Evolutionary conservation across 495 filamentous ascomycete species (phyloP).

Genomic region (Pyronema domesticum): DNA sequence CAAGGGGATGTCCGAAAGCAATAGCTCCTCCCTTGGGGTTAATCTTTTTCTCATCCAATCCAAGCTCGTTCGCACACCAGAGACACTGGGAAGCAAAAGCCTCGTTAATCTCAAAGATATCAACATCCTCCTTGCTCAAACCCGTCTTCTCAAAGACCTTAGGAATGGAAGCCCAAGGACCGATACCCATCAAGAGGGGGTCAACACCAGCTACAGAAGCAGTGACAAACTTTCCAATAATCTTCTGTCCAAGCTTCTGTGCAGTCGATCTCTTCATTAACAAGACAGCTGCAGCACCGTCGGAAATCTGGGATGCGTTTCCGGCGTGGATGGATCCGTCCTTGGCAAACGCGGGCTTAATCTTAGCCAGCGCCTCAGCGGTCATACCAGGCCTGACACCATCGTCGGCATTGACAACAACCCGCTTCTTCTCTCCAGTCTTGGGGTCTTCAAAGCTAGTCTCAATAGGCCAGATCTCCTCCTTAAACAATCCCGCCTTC

Average conservation of each 20-base stretch:
- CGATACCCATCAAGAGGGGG: conserved; percentile 88
- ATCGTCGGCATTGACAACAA: conserved; percentile 74
- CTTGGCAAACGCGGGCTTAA: conserved; percentile 79
- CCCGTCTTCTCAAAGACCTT: conserved; percentile 74
- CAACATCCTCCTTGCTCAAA: conserved; percentile 75
- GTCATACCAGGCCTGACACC: conserved; percentile 77
- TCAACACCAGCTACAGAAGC: conserved; percentile 75
- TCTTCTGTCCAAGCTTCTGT: conserved; percentile 65
- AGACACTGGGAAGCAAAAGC: conserved; percentile 91
- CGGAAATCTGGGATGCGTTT: conserved; percentile 86
- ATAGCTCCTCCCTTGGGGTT: conserved; percentile 98
- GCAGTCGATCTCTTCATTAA: conserved; percentile 92
- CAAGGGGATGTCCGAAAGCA: conserved; percentile 94
- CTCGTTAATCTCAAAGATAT: conserved; percentile 99
- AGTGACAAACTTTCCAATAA: conserved; percentile 78
- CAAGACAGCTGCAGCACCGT: conserved; percentile 87
- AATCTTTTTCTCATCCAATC: conserved; percentile 60
- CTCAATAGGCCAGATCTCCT: conserved; percentile 74
- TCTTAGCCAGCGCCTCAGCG: conserved; percentile 68
- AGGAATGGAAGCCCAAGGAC: conserved; percentile 91
- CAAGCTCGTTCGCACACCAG: conserved; percentile 81
- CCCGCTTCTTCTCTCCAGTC: conserved; percentile 64
- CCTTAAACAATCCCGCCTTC: conserved; percentile 72
- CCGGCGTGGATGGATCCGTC: conserved; percentile 87
- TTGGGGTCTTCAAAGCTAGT: conserved; percentile 81